Evolutionary conservation across 306 rosid genomes (phyloP).

Genomic region (Cucumis hystrix): DNA sequence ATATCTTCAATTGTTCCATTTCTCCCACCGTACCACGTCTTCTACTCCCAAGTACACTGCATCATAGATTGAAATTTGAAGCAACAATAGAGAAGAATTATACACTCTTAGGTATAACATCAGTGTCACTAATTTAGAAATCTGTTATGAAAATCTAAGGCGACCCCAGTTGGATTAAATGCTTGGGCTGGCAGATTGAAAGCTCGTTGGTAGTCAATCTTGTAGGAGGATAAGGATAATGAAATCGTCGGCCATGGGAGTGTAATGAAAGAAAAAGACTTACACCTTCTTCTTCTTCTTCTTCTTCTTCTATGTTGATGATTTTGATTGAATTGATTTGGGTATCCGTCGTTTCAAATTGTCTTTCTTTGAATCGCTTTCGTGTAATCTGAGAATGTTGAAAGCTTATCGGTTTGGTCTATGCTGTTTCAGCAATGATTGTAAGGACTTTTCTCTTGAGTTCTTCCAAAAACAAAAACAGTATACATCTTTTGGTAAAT

Average conservation of each 20-base stretch:
- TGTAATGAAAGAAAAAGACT: background rate
- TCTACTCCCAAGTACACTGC: slow-evolving; percentile 16
- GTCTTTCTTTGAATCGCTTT: background rate
- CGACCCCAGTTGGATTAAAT: background rate
- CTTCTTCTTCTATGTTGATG: background rate
- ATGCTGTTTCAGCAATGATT: background rate
- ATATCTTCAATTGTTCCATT: slow-evolving; percentile 7
- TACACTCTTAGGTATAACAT: background rate
- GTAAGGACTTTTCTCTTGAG: background rate
- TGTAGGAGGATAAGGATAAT: background rate
- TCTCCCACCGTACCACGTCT: slow-evolving; percentile 20
- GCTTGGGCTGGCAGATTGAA: background rate
- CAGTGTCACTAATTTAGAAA: background rate
- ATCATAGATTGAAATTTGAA: background rate
- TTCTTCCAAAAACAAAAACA: background rate
- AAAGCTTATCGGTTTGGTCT: background rate
- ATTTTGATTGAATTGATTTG: background rate
- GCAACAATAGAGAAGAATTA: background rate
- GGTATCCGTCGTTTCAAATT: background rate
- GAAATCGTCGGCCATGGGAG: background rate
- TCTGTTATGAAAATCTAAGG: background rate
- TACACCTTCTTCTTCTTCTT: background rate
- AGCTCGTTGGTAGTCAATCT: background rate
- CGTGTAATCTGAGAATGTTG: background rate
- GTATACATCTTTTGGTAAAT: background rate